Evolutionary conservation across 352 stramenopile genomes (phyloP).

Genomic region (Blastocystis sp.): DNA sequence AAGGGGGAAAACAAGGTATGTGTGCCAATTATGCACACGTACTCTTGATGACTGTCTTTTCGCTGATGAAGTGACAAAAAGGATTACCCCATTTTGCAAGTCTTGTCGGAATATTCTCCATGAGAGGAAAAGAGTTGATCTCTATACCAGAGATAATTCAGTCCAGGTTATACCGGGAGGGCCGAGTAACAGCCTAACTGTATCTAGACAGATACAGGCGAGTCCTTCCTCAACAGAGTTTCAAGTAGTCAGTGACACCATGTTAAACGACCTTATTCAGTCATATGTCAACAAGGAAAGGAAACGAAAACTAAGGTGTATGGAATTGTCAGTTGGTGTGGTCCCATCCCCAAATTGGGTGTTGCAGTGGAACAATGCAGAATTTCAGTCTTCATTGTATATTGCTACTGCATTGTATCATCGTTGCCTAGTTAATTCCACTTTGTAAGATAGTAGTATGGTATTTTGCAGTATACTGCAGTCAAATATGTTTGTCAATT

Average conservation of each 20-base stretch:
- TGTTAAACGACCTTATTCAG: background rate
- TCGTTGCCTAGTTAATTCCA: background rate
- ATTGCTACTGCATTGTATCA: no score
- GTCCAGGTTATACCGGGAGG: background rate
- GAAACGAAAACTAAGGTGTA: background rate
- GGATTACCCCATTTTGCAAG: constrained; percentile 2
- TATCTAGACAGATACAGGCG: no score
- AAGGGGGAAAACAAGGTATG: background rate
- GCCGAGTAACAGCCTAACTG: background rate
- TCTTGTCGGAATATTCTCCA: background rate
- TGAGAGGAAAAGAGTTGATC: background rate
- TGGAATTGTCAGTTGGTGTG: background rate
- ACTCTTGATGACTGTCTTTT: constrained; percentile 15
- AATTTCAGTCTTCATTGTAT: no score
- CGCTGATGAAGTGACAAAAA: constrained; percentile 7
- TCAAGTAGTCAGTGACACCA: no score
- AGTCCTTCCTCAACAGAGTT: no score
- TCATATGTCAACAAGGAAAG: background rate
- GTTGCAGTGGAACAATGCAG: no score
- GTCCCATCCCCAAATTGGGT: background rate
- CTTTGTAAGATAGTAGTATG: background rate
- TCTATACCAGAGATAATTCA: background rate
- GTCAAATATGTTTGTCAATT: background rate
- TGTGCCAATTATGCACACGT: background rate
- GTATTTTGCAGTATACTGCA: background rate